A percentile compares a stretch with the other conserved stretches of the same genome.
Evolutionary conservation across 1,284 basidiomycete genomes (phyloP).

Genomic region (Ceratobasidium sp.): DNA sequence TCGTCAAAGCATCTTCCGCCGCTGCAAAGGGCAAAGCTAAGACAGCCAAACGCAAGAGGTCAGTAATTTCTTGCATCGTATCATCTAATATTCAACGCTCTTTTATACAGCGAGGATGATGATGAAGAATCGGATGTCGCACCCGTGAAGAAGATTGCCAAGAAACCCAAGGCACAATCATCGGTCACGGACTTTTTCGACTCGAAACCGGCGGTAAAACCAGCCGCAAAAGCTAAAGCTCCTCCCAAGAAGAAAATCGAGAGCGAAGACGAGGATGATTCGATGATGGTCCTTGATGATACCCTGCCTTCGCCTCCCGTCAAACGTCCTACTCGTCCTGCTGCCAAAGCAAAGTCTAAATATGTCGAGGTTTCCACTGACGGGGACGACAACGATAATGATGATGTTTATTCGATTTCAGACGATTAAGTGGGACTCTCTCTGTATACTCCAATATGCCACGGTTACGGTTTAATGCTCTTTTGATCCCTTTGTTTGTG

Average conservation of each 20-base stretch:
- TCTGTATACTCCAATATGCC: neutral
- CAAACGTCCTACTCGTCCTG: slow-evolving; percentile 38
- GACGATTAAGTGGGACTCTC: neutral
- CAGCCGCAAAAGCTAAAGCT: slow-evolving; percentile 42
- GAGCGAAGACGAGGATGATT: slow-evolving; percentile 37
- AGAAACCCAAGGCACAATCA: slow-evolving; percentile 45
- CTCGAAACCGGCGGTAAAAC: slow-evolving; percentile 36
- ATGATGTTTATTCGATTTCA: slow-evolving; percentile 26
- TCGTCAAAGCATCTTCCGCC: slow-evolving; percentile 37
- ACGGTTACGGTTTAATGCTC: slow-evolving; percentile 10
- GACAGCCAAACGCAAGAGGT: slow-evolving; percentile 47
- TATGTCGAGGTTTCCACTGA: slow-evolving; percentile 37
- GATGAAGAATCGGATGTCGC: slow-evolving; percentile 43
- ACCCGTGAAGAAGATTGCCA: slow-evolving; percentile 45
- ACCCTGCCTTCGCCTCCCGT: slow-evolving; percentile 23
- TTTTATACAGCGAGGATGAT: slow-evolving; percentile 39
- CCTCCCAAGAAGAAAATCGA: slow-evolving; percentile 38
- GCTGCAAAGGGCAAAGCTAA: slow-evolving; percentile 46
- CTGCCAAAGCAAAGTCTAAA: slow-evolving; percentile 38
- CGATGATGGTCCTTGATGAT: slow-evolving; percentile 28
- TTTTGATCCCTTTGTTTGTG: neutral
- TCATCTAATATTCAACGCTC: neutral
- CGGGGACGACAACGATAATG: slow-evolving; percentile 37
- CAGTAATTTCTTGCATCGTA: neutral
- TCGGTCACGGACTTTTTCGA: slow-evolving; percentile 44